Base-by-base conservation (phyloP, 2,329 filamentous ascomycete species). In the Biscogniauxia marginata region DNA sequence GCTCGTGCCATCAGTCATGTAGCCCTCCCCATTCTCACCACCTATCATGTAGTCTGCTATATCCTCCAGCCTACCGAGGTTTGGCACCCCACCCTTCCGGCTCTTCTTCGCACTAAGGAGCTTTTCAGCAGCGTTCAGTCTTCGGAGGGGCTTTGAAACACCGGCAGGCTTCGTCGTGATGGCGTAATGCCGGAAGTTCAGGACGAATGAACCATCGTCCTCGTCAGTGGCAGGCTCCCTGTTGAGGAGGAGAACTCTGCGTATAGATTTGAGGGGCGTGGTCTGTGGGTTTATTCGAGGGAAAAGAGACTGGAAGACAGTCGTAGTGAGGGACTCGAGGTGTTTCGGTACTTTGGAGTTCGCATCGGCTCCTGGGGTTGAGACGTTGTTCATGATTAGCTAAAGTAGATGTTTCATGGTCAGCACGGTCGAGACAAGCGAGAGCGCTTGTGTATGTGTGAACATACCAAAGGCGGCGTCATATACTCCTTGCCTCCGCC, bases 311-410 rank as follows among this genome's bases (percentile, higher is more conserved):
- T 97, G 93, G 76, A 98, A 99, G 68, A 97, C 87, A 47, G 92
- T 96, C 2, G 93, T 98, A 2, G 92, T 87, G 25, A 99, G 86
- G 21, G 89, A 88, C 75, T 99, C 95, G 68, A 99, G 89, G 65
- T 97, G 93, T 70, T 91, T 96, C 4, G 93, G 92, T n/a, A 96
- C 87, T 59, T 88, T 85, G 20, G 85, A 83, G 55, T 81, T 82
- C 24, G 83, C 75, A 55, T 86, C 83, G 46, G 81, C 69, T 25
- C 77, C 79, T 23, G 88, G 82, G 3, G 86, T 88, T 43, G 84
- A 84, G 74, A 99, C 96, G 74, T 96, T 97, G 77, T 99, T 99
- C 95, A 99, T 98, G 63, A 99, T 95, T 46, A 99, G 83, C 84
- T 88, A 59, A 16, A 50, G 24, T 25, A 11, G 53, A 21, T 4